Base-by-base conservation (phyloP, 2,329 filamentous ascomycete species). In the Hirsutella thompsonii region DNA sequence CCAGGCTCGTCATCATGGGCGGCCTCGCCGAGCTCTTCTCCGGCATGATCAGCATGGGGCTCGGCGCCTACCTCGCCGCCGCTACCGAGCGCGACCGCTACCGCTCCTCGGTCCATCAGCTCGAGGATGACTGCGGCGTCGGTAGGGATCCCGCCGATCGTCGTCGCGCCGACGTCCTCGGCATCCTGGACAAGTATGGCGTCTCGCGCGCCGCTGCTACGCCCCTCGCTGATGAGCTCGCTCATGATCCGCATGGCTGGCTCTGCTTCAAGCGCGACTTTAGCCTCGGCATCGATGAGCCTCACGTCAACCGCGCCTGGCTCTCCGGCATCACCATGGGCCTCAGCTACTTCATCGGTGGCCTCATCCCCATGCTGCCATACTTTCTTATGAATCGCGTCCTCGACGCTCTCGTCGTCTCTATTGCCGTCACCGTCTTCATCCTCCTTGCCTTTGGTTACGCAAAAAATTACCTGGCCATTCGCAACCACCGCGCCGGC, bases 11-110 rank as follows among this genome's bases (percentile, higher is more conserved):
- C 47, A 75, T 90, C 44, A 76, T 82, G 47, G 83, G 79, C 39
- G 83, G 83, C 6, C 65, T 85, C 23, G 83, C 83, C 4, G 83
- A 88, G 63, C 69, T 88, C 38, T 81, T 84, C 54, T 79, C 80
- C 0, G 83, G 83, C 16, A 77, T 79, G 49, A 85, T 88, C 49
- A 81, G 74, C 41, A 88, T 88, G 83, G 83, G 83, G 1, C 66
- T 88, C 5, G 81, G 83, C 20, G 82, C 79, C 6, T 87, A 83
- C 55, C 67, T 88, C 2, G 81, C 80, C 8, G 79, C 78, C 21
- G 64, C 68, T 34, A 76, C 74, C 1, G 74, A 80, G 52, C 56
- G 58, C 14, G 65, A 69, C 47, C 64, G 66, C 47, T 73, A 70
- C 55, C 61, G 66, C 40, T 66, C 67, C 14, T 68, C 72, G 48